A percentile compares a stretch with the other conserved stretches of the same genome.
Conservation (phyloP, 352 stramenopile genomes). For the Phytophthora quininea region DNA sequence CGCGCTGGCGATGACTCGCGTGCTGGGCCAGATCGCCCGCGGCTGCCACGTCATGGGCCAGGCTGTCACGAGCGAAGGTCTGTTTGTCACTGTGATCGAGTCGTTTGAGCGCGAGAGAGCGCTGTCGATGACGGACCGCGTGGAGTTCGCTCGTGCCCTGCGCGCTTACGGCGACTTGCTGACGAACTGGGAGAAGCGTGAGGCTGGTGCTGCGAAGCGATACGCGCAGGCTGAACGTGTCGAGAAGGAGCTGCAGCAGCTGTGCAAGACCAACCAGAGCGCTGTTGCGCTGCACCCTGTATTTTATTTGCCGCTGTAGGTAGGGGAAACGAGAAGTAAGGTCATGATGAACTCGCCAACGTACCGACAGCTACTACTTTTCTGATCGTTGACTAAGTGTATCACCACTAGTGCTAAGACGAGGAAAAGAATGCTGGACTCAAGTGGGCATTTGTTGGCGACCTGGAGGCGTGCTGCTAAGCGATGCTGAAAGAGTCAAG, state of each 20-base stretch:
- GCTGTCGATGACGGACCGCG: slow-evolving; percentile 58
- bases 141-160: slow-evolving; percentile 72
- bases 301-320: slow-evolving; percentile 62
- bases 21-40: slow-evolving; percentile 70
- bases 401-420: no score
- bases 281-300: slow-evolving; percentile 43
- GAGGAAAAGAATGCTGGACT: no score
- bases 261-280: slow-evolving; percentile 39
- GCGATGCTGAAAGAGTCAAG: no score
- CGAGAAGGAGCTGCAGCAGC: slow-evolving; percentile 39
- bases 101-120: slow-evolving; percentile 66
- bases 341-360: no score
- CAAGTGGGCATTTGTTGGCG: no score
- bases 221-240: slow-evolving; percentile 47
- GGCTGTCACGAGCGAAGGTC: slow-evolving; percentile 71
- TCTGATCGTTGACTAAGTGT: no score
- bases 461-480: no score
- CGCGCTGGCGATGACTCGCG: slow-evolving; percentile 68
- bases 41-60: slow-evolving; percentile 67
- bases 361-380: no score
- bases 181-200: slow-evolving; percentile 62
- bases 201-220: slow-evolving; percentile 44
- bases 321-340: slow-evolving; percentile 4
- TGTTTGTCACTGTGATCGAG: slow-evolving; percentile 75
- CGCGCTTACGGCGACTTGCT: slow-evolving; percentile 63